Evolutionary conservation across 2,329 filamentous ascomycete species (phyloP).

Genomic region (Pseudocercospora fijiensis): DNA sequence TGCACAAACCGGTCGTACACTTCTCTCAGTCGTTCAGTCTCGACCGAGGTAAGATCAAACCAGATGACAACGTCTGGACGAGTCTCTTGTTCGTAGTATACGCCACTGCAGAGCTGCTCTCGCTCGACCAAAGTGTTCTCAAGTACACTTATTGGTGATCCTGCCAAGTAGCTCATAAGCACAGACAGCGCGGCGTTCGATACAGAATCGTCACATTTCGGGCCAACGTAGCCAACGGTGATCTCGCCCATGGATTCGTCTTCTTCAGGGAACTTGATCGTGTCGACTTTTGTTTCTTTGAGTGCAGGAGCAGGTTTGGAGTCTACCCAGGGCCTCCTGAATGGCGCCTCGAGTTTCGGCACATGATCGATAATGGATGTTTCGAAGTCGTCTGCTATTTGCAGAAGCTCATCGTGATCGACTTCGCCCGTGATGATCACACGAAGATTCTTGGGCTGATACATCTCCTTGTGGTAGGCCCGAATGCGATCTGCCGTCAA

Average conservation of each 20-base stretch:
- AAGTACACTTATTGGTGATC: slow-evolving; percentile 86
- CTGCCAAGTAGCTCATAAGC: slow-evolving; percentile 81
- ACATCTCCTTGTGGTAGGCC: slow-evolving; percentile 95
- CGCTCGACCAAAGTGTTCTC: slow-evolving; percentile 92
- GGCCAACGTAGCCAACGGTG: slow-evolving; percentile 81
- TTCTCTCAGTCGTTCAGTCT: slow-evolving; percentile 76
- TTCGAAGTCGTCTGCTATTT: slow-evolving; percentile 85
- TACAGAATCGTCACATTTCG: slow-evolving; percentile 66
- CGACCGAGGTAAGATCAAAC: slow-evolving; percentile 82
- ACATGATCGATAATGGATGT: slow-evolving; percentile 80
- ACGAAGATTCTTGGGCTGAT: slow-evolving; percentile 93
- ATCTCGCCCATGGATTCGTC: slow-evolving; percentile 93
- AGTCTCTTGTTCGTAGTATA: slow-evolving; percentile 75
- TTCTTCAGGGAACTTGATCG: slow-evolving; percentile 89
- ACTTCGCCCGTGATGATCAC: slow-evolving; percentile 90
- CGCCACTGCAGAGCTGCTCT: slow-evolving; percentile 84
- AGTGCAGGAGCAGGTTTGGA: slow-evolving; percentile 75
- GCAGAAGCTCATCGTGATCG: slow-evolving; percentile 74
- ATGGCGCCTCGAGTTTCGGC: slow-evolving; percentile 70
- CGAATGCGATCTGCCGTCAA: slow-evolving; percentile 87
- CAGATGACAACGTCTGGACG: slow-evolving; percentile 81
- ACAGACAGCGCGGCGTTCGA: slow-evolving; percentile 71
- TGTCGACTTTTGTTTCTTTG: slow-evolving; percentile 69
- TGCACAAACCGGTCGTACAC: slow-evolving; percentile 85
- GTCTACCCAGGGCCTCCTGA: slow-evolving; percentile 87